These are phyloP conservation scores for Syzygium grande DNA, from an alignment of 345 rosid species.

Conservation along the genomic window DNA sequence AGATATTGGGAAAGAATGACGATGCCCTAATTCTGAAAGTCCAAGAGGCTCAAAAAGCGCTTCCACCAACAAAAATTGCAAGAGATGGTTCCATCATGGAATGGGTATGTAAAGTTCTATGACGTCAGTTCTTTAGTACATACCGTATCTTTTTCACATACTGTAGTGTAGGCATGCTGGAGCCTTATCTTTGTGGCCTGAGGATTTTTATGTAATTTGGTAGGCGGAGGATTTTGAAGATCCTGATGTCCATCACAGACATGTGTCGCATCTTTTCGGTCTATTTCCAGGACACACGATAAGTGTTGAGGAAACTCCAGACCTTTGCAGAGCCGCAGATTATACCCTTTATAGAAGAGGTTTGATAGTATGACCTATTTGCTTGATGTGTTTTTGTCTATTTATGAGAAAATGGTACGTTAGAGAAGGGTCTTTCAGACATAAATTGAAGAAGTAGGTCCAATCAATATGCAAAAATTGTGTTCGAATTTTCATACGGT, in stretches of 20 bases:
- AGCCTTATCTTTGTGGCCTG: neutral
- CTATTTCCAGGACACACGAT: constrained; percentile 89
- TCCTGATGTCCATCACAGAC: constrained; percentile 79
- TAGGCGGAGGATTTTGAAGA: constrained; percentile 86
- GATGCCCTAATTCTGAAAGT: constrained; percentile 55
- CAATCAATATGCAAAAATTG: neutral
- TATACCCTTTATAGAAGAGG: constrained; percentile 73
- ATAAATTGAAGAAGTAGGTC: neutral
- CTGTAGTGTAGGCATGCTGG: neutral
- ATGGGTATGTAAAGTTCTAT: constrained; percentile 46
- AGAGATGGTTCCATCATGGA: constrained; percentile 94
- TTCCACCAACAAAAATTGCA: constrained; percentile 67
- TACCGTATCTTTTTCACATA: neutral
- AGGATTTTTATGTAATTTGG: neutral
- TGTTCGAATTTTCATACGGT: neutral
- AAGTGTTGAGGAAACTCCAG: constrained; percentile 57
- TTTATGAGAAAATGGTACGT: neutral
- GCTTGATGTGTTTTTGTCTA: neutral
- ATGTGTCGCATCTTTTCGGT: constrained; percentile 87
- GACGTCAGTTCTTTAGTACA: neutral
- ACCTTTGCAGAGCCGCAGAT: constrained; percentile 73
- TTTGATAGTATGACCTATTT: neutral
- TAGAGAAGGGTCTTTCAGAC: neutral
- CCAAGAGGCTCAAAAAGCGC: constrained; percentile 51
- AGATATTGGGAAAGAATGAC: constrained; percentile 59